phyloP scores from a whole-genome alignment of 2,329 filamentous ascomycete species.

The Botrytis galanthina region DNA sequence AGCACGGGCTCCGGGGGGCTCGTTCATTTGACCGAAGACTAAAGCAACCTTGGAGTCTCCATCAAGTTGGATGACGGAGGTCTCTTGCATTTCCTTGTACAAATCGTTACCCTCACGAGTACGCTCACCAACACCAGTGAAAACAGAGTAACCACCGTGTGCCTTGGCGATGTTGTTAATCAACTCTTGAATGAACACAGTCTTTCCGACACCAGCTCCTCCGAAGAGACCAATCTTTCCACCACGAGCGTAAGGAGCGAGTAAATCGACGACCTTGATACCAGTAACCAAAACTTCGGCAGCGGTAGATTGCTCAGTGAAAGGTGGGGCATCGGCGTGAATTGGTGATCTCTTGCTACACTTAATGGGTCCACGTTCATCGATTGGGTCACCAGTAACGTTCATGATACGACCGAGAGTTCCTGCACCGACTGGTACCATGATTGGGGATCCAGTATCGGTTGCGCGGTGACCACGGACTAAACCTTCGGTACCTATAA shows the following conservation, averaged over 20 bases:
- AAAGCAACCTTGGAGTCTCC: constrained; percentile 99
- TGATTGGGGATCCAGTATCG: constrained; percentile 94
- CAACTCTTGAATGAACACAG: constrained; percentile 99
- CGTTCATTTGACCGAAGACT: constrained; percentile 99
- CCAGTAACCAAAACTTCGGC: constrained; percentile 97
- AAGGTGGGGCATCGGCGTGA: constrained; percentile 88
- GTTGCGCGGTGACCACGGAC: constrained; percentile 81
- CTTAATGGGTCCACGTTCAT: constrained; percentile 99
- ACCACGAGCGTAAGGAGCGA: constrained; percentile 99
- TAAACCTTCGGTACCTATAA: constrained; percentile 94
- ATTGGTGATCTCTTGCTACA: constrained; percentile 82
- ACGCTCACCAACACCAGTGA: constrained; percentile 99
- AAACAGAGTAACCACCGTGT: constrained; percentile 99
- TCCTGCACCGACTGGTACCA: constrained; percentile 87
- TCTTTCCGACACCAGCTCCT: constrained; percentile 99
- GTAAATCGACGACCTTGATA: constrained; percentile 99
- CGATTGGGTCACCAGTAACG: constrained; percentile 99
- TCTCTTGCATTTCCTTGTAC: constrained; percentile 99
- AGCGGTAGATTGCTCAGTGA: constrained; percentile 92
- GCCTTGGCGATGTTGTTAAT: constrained; percentile 99
- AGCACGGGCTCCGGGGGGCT: constrained; percentile 98
- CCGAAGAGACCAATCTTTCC: constrained; percentile 99
- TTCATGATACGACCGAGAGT: constrained; percentile 99
- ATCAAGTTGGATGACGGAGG: constrained; percentile 97
- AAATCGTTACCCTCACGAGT: constrained; percentile 99